These are phyloP conservation scores for Oryza meyeriana DNA, from an alignment of 176 grass and related monocot genomes.

Conservation along the genomic window DNA sequence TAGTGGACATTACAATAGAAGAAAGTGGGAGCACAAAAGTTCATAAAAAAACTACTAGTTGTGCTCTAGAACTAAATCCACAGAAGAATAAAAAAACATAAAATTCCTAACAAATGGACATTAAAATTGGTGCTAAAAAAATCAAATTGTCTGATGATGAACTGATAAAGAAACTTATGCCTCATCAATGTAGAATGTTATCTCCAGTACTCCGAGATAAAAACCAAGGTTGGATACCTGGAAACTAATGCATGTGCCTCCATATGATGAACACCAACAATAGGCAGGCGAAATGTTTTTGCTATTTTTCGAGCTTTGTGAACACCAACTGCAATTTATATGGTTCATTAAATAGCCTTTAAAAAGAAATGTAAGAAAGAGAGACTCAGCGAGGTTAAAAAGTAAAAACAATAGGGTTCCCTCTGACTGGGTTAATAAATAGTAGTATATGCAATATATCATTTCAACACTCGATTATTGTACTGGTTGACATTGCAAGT, in stretches of 20 bases:
- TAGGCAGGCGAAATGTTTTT: conserved; percentile 63
- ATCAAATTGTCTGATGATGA: not conserved
- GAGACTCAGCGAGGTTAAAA: not conserved
- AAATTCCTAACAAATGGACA: not conserved
- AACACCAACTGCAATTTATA: conserved; percentile 81
- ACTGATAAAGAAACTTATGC: not conserved
- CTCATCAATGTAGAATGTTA: not conserved
- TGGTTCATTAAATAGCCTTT: not conserved
- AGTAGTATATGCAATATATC: not conserved
- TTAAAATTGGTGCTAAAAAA: not conserved
- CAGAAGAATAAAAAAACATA: not conserved
- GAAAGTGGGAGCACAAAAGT: not conserved
- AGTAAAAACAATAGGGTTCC: conserved; percentile 3
- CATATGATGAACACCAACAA: conserved; percentile 95
- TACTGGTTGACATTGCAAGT: not conserved
- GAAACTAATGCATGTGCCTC: conserved; percentile 95
- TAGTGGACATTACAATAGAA: not conserved
- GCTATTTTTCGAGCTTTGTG: conserved; percentile 83
- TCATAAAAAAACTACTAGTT: not conserved
- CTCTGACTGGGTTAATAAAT: not conserved
- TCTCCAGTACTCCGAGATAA: not conserved
- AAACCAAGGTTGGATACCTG: conserved; percentile 47
- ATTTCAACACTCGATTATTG: not conserved
- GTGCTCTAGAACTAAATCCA: not conserved
- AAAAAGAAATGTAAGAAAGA: not conserved